A percentile compares a stretch with the other conserved stretches of the same genome.
Evolutionary conservation across 1,284 basidiomycete species (phyloP).

Genomic region (Prillingera fragicola): DNA sequence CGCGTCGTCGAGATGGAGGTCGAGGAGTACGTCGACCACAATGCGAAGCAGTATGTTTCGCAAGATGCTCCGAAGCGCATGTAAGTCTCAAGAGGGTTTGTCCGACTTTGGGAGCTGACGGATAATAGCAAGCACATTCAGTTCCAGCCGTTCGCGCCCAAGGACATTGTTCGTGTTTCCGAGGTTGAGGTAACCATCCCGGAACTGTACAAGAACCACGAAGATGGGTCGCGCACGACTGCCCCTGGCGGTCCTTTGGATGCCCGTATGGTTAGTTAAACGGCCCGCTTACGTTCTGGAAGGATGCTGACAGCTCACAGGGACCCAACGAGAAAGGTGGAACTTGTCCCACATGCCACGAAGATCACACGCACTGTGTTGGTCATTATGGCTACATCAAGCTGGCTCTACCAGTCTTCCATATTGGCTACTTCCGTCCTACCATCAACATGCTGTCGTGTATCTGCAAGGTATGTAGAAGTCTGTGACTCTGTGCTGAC

Average conservation of each 20-base stretch:
- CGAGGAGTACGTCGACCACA: slow-evolving; percentile 28
- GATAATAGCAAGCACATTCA: slow-evolving; percentile 76
- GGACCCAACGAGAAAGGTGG: slow-evolving; percentile 92
- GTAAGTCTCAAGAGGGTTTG: slow-evolving; percentile 52
- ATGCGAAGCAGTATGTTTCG: slow-evolving; percentile 71
- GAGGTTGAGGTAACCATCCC: slow-evolving; percentile 91
- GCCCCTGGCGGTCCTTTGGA: slow-evolving; percentile 90
- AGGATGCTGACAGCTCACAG: slow-evolving; percentile 49
- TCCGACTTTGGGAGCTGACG: slow-evolving; percentile 1
- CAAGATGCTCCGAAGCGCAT: slow-evolving; percentile 88
- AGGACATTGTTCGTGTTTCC: slow-evolving; percentile 87
- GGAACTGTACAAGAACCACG: slow-evolving; percentile 68
- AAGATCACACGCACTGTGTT: slow-evolving; percentile 88
- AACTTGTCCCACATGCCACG: slow-evolving; percentile 91
- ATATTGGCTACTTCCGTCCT: slow-evolving; percentile 97
- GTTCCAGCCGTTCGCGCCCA: slow-evolving; percentile 83
- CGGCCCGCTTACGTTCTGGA: not conserved
- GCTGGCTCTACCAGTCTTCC: slow-evolving; percentile 91
- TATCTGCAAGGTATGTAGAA: slow-evolving; percentile 76
- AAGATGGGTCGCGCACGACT: slow-evolving; percentile 54
- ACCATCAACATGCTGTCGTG: slow-evolving; percentile 89
- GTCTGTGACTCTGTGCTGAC: not conserved
- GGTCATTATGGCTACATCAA: slow-evolving; percentile 98
- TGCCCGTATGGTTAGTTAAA: slow-evolving; percentile 64
- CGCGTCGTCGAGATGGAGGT: slow-evolving; percentile 13